A percentile compares a stretch with the other conserved stretches of the same genome.
Evolutionary conservation across 768 basidiomycete species (phyloP).

Genomic region (Lactarius deliciosus): DNA sequence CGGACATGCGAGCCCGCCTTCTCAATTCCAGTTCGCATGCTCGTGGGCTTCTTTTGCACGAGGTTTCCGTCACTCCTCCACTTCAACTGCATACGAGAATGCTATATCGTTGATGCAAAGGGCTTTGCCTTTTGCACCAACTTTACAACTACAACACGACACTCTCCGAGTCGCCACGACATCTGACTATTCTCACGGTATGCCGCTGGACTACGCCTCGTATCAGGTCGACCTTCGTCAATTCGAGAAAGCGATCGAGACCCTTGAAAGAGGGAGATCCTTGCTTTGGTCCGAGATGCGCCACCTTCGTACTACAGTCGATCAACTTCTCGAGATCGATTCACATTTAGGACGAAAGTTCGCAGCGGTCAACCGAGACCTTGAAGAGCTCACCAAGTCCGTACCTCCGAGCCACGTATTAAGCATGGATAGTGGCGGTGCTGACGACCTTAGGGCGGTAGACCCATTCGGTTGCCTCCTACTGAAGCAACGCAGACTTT

Average conservation of each 20-base stretch:
- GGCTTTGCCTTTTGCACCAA: background rate
- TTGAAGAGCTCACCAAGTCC: conserved; percentile 10
- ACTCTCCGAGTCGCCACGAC: background rate
- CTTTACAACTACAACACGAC: background rate
- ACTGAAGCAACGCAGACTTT: conserved; percentile 7
- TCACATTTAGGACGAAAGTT: background rate
- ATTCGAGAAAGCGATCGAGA: conserved; percentile 10
- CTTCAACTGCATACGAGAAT: background rate
- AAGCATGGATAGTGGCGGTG: background rate
- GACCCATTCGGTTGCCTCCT: background rate
- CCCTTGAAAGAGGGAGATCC: conserved; percentile 20
- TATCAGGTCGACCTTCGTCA: background rate
- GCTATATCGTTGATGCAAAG: background rate
- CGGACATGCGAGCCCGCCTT: background rate
- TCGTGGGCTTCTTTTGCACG: background rate
- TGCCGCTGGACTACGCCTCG: conserved; percentile 6
- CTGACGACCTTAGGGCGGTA: background rate
- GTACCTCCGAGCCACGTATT: background rate
- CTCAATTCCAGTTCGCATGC: background rate
- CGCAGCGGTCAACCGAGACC: background rate
- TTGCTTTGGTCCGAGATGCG: conserved; percentile 25
- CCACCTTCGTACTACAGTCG: conserved; percentile 9
- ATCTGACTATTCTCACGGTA: background rate
- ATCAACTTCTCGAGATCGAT: background rate
- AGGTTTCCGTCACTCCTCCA: background rate